Percentiles rank a stretch among this genome's conserved stretches.
phyloP scores from a whole-genome alignment of 352 stramenopile species.

The Blastocystis sp. region DNA sequence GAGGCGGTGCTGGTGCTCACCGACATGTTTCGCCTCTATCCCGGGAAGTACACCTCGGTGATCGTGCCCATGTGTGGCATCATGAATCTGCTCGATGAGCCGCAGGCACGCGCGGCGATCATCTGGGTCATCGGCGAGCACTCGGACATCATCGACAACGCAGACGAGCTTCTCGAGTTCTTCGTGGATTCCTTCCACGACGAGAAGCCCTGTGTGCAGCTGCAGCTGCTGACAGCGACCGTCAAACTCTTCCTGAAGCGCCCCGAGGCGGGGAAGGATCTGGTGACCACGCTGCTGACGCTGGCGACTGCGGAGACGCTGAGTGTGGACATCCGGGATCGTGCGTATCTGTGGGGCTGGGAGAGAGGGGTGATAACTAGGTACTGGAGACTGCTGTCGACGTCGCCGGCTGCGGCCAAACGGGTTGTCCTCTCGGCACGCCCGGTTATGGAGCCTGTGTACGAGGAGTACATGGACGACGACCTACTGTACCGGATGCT shows the following conservation, averaged over 20 bases:
- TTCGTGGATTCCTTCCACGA: slow-evolving; percentile 98
- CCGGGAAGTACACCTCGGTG: slow-evolving; percentile 96
- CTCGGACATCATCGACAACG: slow-evolving; percentile 96
- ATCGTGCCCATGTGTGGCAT: slow-evolving; percentile 99
- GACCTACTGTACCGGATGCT: slow-evolving; percentile 86
- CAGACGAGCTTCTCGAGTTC: slow-evolving; percentile 92
- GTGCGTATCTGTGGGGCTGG: slow-evolving; percentile 81
- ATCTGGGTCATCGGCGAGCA: slow-evolving; percentile 99
- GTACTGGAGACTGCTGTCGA: slow-evolving; percentile 95
- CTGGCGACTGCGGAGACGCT: slow-evolving; percentile 94
- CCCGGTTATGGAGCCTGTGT: slow-evolving; percentile 81
- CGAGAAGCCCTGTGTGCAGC: slow-evolving; percentile 78
- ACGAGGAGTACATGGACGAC: slow-evolving; percentile 75
- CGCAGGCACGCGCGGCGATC: slow-evolving; percentile 94
- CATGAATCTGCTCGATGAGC: slow-evolving; percentile 96
- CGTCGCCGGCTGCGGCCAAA: slow-evolving; percentile 92
- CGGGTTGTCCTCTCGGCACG: slow-evolving; percentile 94
- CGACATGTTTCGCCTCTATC: slow-evolving; percentile 98
- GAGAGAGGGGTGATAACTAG: slow-evolving; percentile 70
- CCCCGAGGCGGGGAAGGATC: slow-evolving; percentile 73
- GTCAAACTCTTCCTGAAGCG: slow-evolving; percentile 98
- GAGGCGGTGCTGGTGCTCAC: slow-evolving; percentile 99
- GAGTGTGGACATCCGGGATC: slow-evolving; percentile 94
- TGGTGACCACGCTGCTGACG: slow-evolving; percentile 93
- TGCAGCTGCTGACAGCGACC: slow-evolving; percentile 93